Evolutionary conservation across 441 rosid species (phyloP).

Genomic region (Gossypium lobatum): DNA sequence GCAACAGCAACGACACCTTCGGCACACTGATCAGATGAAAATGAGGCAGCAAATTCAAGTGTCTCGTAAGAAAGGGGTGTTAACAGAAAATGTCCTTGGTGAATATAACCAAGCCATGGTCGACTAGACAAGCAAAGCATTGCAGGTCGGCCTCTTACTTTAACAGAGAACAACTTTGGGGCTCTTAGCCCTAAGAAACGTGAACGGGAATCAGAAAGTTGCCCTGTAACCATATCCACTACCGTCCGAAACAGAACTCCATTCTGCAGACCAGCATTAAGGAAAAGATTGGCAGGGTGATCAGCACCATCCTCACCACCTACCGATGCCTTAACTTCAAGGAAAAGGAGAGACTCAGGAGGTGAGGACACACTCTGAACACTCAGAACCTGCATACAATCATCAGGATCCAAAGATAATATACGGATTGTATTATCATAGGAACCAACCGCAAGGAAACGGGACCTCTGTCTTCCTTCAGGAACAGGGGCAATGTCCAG

Average conservation of each 20-base stretch:
- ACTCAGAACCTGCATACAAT: slow-evolving; percentile 91
- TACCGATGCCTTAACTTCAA: slow-evolving; percentile 88
- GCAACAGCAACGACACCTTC: slow-evolving; percentile 98
- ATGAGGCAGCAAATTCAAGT: slow-evolving; percentile 90
- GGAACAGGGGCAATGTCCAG: slow-evolving; percentile 97
- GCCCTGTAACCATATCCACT: slow-evolving; percentile 97
- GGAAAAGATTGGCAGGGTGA: slow-evolving; percentile 95
- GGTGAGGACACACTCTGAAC: slow-evolving; percentile 93
- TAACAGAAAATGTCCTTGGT: slow-evolving; percentile 84
- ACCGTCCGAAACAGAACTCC: slow-evolving; percentile 91
- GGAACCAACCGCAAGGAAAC: slow-evolving; percentile 95
- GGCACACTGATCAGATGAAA: slow-evolving; percentile 97
- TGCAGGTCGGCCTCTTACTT: slow-evolving; percentile 80
- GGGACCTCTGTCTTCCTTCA: slow-evolving; percentile 97
- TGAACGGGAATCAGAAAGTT: slow-evolving; percentile 94
- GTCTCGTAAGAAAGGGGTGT: slow-evolving; percentile 94
- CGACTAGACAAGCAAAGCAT: slow-evolving; percentile 95
- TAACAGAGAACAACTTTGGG: slow-evolving; percentile 78
- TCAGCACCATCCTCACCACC: slow-evolving; percentile 99
- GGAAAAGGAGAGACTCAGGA: slow-evolving; percentile 95
- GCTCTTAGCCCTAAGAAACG: slow-evolving; percentile 86
- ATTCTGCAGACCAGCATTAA: slow-evolving; percentile 85
- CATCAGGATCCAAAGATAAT: slow-evolving; percentile 93
- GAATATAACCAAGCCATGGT: slow-evolving; percentile 98
- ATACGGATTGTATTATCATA: slow-evolving; percentile 88